Evolutionary conservation across 805 yeast species (phyloP).

Genomic region (Monosporozyma solicola): DNA sequence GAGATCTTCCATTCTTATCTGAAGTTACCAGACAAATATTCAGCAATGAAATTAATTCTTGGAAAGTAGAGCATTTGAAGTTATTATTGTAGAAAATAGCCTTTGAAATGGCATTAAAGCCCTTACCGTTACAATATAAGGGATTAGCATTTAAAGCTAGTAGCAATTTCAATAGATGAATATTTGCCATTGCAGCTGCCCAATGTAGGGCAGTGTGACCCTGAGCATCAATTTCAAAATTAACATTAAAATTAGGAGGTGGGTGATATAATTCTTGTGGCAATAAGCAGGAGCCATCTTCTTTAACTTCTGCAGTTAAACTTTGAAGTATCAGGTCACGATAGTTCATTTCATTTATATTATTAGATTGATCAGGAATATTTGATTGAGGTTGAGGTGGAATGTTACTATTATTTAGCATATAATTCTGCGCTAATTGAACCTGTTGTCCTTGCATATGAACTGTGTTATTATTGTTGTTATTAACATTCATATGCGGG

Average conservation of each 20-base stretch:
- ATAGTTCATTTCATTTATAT: conserved; percentile 13
- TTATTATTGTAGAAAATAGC: conserved; percentile 66
- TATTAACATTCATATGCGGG: background rate
- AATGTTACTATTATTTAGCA: background rate
- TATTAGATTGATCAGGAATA: conserved; percentile 10
- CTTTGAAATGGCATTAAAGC: conserved; percentile 64
- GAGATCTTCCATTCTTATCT: conserved; percentile 63
- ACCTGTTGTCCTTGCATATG: background rate
- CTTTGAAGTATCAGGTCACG: conserved; percentile 19
- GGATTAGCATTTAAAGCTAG: conserved; percentile 56
- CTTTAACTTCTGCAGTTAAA: conserved; percentile 26
- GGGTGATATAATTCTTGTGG: conserved; percentile 40
- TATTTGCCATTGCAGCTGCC: conserved; percentile 75
- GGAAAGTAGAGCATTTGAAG: conserved; percentile 53
- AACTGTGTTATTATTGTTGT: background rate
- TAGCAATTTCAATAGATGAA: conserved; percentile 47
- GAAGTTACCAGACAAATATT: conserved; percentile 63
- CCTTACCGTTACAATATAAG: conserved; percentile 41
- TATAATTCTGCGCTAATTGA: background rate
- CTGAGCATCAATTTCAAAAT: conserved; percentile 65
- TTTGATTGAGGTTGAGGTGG: background rate
- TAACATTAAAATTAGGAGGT: conserved; percentile 54
- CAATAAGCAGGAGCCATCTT: conserved; percentile 23
- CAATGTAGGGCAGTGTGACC: conserved; percentile 79
- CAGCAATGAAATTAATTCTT: conserved; percentile 46